phyloP scores from a whole-genome alignment of 306 rosid genomes.

The Echinosophora koreensis region DNA sequence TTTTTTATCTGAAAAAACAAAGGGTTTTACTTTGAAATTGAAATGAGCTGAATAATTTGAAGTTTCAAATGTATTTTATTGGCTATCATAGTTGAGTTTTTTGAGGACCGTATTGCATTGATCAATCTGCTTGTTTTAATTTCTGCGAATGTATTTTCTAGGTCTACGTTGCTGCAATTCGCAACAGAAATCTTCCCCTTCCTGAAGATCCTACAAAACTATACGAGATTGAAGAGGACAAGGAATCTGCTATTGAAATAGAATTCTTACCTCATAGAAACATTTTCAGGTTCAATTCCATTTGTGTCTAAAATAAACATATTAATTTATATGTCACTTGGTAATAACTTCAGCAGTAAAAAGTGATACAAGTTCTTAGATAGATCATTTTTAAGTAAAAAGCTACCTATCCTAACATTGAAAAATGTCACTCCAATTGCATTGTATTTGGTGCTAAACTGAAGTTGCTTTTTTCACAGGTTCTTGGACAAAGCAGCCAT shows the following conservation, averaged over 20 bases:
- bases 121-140: constrained; percentile 13
- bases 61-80: background rate
- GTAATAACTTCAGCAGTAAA: background rate
- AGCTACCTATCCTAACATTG: background rate
- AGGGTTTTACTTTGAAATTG: background rate
- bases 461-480: constrained; percentile 52
- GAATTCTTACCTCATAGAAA: constrained; percentile 83
- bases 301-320: background rate
- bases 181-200: constrained; percentile 74
- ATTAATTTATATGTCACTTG: background rate
- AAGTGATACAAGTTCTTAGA: background rate
- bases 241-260: constrained; percentile 64
- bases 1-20: background rate
- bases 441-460: constrained; percentile 19
- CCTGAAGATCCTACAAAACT: constrained; percentile 74
- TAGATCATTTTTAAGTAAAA: background rate
- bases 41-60: constrained; percentile 23
- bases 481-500: constrained; percentile 94
- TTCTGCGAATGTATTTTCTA: constrained; percentile 39
- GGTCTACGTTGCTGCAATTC: constrained; percentile 89
- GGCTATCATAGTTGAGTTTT: background rate
- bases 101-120: constrained; percentile 11
- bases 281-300: constrained; percentile 57
- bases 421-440: constrained; percentile 6
- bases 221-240: constrained; percentile 71